Conservation (phyloP, 805 yeast genomes). For the Wickerhamiella dianesei region DNA sequence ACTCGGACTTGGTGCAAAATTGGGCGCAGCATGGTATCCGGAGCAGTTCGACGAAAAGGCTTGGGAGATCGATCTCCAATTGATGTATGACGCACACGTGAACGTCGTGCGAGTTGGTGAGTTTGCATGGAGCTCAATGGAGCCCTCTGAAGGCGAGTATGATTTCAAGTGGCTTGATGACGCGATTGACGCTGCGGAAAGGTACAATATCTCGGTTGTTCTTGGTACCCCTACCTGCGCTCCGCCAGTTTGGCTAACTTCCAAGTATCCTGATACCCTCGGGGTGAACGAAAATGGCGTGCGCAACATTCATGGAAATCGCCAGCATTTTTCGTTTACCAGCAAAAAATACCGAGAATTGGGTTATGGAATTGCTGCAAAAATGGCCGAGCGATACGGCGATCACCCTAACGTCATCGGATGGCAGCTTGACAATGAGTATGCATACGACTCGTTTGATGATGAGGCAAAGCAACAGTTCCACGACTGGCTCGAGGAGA, state of each 20-base stretch:
- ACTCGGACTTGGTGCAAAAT: not conserved
- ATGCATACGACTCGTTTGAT: not conserved
- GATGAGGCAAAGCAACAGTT: not conserved
- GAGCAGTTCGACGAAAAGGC: not conserved
- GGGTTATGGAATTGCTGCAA: not conserved
- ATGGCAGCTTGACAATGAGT: not conserved
- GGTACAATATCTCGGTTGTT: not conserved
- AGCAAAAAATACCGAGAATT: not conserved
- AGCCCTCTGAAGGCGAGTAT: not conserved
- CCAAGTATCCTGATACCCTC: not conserved
- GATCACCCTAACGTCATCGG: not conserved
- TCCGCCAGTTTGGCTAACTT: not conserved
- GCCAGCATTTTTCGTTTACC: not conserved
- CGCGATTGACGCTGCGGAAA: not conserved
- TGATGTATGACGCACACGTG: not conserved
- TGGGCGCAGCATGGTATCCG: not conserved
- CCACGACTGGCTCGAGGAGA: not conserved
- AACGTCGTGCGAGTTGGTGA: not conserved
- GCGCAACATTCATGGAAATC: not conserved
- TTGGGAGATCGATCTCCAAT: not conserved
- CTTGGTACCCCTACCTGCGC: not conserved
- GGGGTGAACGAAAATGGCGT: not conserved
- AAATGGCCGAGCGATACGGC: not conserved
- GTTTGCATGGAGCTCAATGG: not conserved
- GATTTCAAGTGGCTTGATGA: not conserved